Conservation (phyloP, 2,329 filamentous ascomycete species). For the Pseudodiploospora longispora region DNA sequence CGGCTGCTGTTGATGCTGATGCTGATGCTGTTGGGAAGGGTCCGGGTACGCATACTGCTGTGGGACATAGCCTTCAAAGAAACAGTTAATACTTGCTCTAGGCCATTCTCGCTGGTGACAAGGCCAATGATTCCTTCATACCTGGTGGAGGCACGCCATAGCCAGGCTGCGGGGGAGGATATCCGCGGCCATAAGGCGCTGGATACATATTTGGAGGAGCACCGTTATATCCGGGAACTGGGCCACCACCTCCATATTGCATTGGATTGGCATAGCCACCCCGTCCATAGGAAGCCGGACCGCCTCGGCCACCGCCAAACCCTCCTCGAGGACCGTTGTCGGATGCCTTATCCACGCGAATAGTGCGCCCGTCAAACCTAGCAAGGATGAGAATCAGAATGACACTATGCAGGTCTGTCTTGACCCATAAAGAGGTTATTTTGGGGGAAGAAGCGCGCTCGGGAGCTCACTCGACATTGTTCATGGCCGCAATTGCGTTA, state of each 20-base stretch:
- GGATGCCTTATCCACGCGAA: constrained; percentile 92
- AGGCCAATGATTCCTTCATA: constrained; percentile 16
- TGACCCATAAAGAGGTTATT: not conserved
- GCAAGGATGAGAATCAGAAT: constrained; percentile 2
- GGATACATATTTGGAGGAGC: constrained; percentile 29
- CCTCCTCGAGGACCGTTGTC: constrained; percentile 58
- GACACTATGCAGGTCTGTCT: constrained; percentile 1
- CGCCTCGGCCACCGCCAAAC: constrained; percentile 29
- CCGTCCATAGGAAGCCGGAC: constrained; percentile 33
- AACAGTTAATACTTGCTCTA: not conserved
- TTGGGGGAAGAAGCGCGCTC: constrained; percentile 1
- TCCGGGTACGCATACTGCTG: constrained; percentile 36
- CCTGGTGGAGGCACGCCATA: constrained; percentile 34
- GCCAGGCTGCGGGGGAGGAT: constrained; percentile 24
- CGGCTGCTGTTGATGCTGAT: constrained; percentile 14
- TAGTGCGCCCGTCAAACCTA: constrained; percentile 88
- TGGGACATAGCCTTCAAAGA: constrained; percentile 27
- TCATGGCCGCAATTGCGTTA: constrained; percentile 69
- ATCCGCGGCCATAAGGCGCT: constrained; percentile 30
- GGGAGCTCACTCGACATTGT: constrained; percentile 71
- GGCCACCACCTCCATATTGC: constrained; percentile 23
- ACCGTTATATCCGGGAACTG: constrained; percentile 27
- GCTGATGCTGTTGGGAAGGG: constrained; percentile 15
- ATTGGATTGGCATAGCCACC: constrained; percentile 37
- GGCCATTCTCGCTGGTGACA: not conserved